Evolutionary conservation across 148 eudicot genomes (phyloP).

Genomic region (Rhododendron simsii): DNA sequence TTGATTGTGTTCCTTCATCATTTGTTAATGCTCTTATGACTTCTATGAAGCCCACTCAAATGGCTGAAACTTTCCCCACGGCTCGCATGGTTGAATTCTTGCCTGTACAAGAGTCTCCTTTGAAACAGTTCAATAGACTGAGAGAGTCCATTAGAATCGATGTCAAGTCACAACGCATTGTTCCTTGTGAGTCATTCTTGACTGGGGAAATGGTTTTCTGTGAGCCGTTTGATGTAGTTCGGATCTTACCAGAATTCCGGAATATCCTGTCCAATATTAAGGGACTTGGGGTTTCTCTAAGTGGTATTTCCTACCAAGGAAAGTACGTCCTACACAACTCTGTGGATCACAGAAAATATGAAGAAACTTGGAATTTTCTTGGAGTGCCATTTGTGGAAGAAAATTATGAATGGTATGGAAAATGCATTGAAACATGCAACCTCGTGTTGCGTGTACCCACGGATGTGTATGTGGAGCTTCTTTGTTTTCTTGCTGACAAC

Average conservation of each 20-base stretch:
- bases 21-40: too few relatives aligned
- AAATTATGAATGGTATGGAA: conserved; percentile 12
- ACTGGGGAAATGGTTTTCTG: conserved; percentile 8
- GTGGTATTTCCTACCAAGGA: not conserved
- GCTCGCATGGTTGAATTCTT: not conserved
- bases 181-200: conserved; percentile 33
- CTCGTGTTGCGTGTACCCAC: not conserved
- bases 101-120: conserved; percentile 22
- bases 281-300: not conserved
- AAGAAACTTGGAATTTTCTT: conserved; percentile 5
- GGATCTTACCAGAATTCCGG: not conserved
- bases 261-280: not conserved
- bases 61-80: too few relatives aligned
- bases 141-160: conserved; percentile 19
- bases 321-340: not conserved
- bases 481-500: conserved; percentile 3
- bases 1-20: too few relatives aligned
- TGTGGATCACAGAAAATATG: not conserved
- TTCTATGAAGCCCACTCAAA: too few relatives aligned
- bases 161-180: conserved; percentile 16
- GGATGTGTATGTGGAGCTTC: conserved; percentile 7
- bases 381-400: not conserved
- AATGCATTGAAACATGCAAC: conserved; percentile 13
- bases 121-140: conserved; percentile 22
- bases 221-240: conserved; percentile 12